Evolutionary conservation across 768 basidiomycete genomes (phyloP), one percentile per base, ranked within the genome.

Genomic region (Boletus reticulatus): DNA sequence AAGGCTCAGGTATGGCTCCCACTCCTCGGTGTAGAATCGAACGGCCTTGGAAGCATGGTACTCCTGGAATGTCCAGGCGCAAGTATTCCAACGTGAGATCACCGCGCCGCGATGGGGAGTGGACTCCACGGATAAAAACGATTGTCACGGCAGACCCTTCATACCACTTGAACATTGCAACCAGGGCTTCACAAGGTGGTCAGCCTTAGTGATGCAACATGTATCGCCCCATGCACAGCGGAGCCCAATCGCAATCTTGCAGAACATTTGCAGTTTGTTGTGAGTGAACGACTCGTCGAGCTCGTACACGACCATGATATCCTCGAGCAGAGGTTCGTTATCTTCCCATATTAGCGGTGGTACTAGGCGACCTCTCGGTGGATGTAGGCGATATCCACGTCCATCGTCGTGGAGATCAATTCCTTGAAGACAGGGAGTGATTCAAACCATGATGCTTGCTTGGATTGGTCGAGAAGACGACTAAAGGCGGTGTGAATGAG

Each of bases 21-120:
- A 60, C 6, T 60, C 54, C 9, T 58, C 43, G 1, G 45, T 49
- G 31, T 62, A 62, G 42, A 62, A 58, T 6, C 38, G 44, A n/a
- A 62, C 44, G 2, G 43, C 51, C 9, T 43, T 55, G 20, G 61
- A 50, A 0, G 60, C 59, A 3, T 55, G 51, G 16, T 62, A 62
- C 46, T 62, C 60, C n/a, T 62, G 58, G 2, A 60, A 17, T 12
- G 47, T 48, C 47, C 47, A 48, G 16, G 13, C 49, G 6, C 49
- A 41, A 32, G 49, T 31, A 6, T 50, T 50, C 49, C 49, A 50
- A 11, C 41, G 22, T 17, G 13, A 50, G 49, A 22, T 50, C 49
- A 20, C 49, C 31, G 2, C 14, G 41, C 31, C 9, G 27, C 9
- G 39, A 31, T 22, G 49, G 49, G 13, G 49, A 50, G 19, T 42